Base-by-base conservation (phyloP, 208 protist genomes). In the Leishmania aethiopica region DNA sequence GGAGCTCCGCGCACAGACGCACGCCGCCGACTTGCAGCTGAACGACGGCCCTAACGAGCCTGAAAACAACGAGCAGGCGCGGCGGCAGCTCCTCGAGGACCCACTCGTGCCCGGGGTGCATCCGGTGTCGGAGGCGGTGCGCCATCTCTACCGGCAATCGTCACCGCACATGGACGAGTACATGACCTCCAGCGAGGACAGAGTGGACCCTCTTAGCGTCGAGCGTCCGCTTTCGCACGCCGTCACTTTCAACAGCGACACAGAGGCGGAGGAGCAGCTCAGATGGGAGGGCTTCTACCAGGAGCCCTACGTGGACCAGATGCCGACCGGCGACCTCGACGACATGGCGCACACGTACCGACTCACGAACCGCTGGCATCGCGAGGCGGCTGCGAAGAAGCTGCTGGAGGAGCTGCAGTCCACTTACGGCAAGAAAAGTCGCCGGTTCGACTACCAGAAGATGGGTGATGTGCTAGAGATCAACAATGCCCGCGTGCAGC, bases 401-500 rank as follows among this genome's bases (percentile, higher is more conserved):
- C 80, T 98, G 88, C 75, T 98, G 69, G 93, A 96, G 79, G 86
- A 97, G 84, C 78, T 98, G 69, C 87, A 95, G 77, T 82, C 81
- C 28, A 95, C 87, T 15, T 97, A 98, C 81, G 92, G 94, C 10
- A 93, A 92, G 82, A 93, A 92, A 82, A 87, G 93, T 37, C 89
- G 94, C 49, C 84, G 90, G 40, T 98, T 98, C 79, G 92, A 95
- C 15, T 96, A 96, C 78, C 90, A 95, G 62, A 98, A 98, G 86
- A 97, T 98, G 93, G 95, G 95, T 35, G 95, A 98, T 83, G 92
- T 98, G 59, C 75, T 97, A 77, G 92, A 94, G 84, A 98, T 98
- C 87, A 98, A 98, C 84, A 96, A 98, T 70, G 93, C 92, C 13
- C 91, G 91, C 81, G 94, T 96, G 81, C 93, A 98, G 87, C 93